These are phyloP conservation scores for Yarrowia alimentaria DNA, from an alignment of 805 yeast species.

Conservation along the genomic window DNA sequence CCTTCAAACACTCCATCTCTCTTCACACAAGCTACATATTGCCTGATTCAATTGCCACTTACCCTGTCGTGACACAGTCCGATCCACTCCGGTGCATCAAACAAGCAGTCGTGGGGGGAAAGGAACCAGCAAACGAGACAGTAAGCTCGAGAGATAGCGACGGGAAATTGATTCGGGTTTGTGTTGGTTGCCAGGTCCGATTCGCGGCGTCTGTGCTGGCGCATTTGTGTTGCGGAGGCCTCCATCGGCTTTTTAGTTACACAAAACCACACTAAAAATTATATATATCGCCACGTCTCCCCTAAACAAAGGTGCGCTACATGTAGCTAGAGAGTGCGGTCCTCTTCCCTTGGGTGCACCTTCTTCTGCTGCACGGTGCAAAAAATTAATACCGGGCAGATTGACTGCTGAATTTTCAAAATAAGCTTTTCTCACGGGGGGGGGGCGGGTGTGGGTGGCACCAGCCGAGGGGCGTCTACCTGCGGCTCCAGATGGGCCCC, in stretches of 20 bases:
- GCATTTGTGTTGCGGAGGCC: background rate
- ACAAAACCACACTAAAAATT: too few relatives aligned
- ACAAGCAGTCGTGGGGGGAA: background rate
- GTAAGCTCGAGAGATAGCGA: too few relatives aligned
- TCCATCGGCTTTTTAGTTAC: too few relatives aligned
- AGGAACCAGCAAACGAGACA: too few relatives aligned
- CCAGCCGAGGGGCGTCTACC: too few relatives aligned
- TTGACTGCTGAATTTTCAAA: slow-evolving; percentile 15
- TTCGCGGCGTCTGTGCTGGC: background rate
- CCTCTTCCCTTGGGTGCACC: slow-evolving; percentile 3
- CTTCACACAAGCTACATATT: too few relatives aligned
- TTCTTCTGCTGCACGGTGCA: slow-evolving; percentile 1
- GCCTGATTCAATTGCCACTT: background rate
- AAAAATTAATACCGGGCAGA: slow-evolving; percentile 13
- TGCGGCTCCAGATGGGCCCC: too few relatives aligned
- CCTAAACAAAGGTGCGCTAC: too few relatives aligned
- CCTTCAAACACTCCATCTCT: too few relatives aligned
- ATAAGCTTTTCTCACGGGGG: slow-evolving; percentile 11
- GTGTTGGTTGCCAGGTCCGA: background rate
- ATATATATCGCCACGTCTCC: too few relatives aligned
- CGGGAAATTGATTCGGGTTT: background rate
- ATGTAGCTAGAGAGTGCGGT: too few relatives aligned
- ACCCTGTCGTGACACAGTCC: background rate
- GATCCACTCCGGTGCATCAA: slow-evolving; percentile 20
- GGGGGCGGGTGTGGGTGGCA: slow-evolving; percentile 26